Evolutionary conservation across 805 yeast genomes (phyloP), one percentile per base, ranked within the genome.

Genomic region (Starmerella sp.): DNA sequence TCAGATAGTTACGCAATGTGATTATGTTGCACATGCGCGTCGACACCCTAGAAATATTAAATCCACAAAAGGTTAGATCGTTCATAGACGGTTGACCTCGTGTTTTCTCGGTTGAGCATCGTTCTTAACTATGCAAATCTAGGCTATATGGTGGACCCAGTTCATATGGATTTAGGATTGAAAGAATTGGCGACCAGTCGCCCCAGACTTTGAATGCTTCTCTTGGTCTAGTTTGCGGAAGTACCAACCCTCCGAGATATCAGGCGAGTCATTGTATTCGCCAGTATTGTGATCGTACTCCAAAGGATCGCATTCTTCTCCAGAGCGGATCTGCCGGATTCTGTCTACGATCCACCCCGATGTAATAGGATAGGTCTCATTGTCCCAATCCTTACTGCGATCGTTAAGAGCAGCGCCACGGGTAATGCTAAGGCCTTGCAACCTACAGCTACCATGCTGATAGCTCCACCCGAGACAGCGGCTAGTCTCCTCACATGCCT

Each of bases 281-380:
- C 37, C 51, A n/a, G 54, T 48, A 13, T 17, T 36, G 10, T 13
- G 29, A 29, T 57, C 51, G 38, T 37, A 51, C 17, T 37, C 28
- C n/a, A 57, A 38, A 2, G 60, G 51, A 45, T 63, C 66, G 50
- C 65, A 63, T 1, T 28, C 34, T 8, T 54, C 53, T 9, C 41
- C 45, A 2, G 54, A 53, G 6, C 72, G 61, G 52, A 59, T 35
- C n/a, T 43, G 53, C 2, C 67, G 58, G 44, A 70, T 69, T 15
- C 69, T 59, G 34, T 69, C 72, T 10, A 67, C 44, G 51, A 56
- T 58, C 69, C 68, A 70, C 4, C 69, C 72, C 3, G 69, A 61
- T 14, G 54, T 58, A 4, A 63, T 52, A 4, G 50, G 15, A 11
- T 2, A 11, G 13, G 4, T 5, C 9, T 29, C 44, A 6, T 43